phyloP scores from a whole-genome alignment of 2,329 filamentous ascomycete genomes.

The Aspergillus proliferans region DNA sequence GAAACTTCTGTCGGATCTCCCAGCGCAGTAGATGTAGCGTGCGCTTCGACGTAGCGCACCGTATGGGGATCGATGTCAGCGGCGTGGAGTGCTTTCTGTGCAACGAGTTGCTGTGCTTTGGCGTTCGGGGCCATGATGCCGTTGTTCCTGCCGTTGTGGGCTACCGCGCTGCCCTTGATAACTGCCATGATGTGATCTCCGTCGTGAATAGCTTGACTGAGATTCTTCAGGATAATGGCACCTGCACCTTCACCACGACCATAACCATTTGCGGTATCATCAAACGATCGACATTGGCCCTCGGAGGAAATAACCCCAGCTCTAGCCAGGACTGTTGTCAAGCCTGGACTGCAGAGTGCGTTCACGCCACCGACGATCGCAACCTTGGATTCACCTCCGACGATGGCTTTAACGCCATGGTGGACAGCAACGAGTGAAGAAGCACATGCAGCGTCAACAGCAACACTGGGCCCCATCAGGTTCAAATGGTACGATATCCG shows the following conservation, averaged over 20 bases:
- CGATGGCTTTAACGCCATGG: slow-evolving; percentile 11
- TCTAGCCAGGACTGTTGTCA: slow-evolving; percentile 25
- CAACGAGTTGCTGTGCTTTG: slow-evolving; percentile 23
- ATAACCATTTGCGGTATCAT: slow-evolving; percentile 25
- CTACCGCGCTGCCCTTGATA: slow-evolving; percentile 24
- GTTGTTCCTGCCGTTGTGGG: slow-evolving; percentile 28
- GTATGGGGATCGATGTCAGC: slow-evolving; percentile 12
- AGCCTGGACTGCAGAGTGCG: slow-evolving; percentile 24
- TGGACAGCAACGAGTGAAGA: slow-evolving; percentile 18
- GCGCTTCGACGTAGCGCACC: slow-evolving; percentile 17
- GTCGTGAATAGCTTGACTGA: slow-evolving; percentile 20
- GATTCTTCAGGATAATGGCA: slow-evolving; percentile 23
- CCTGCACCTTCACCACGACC: slow-evolving; percentile 27
- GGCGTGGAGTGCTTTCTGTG: slow-evolving; percentile 13
- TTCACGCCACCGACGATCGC: slow-evolving; percentile 27
- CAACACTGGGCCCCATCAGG: slow-evolving; percentile 16
- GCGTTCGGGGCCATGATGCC: slow-evolving; percentile 32
- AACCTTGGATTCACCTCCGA: slow-evolving; percentile 8
- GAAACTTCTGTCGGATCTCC: slow-evolving; percentile 17
- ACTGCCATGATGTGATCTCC: slow-evolving; percentile 26
- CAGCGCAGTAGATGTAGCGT: slow-evolving; percentile 16
- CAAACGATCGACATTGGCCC: slow-evolving; percentile 27
- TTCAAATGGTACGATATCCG: slow-evolving; percentile 20
- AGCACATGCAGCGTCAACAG: slow-evolving; percentile 21
- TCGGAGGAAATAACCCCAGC: slow-evolving; percentile 23